Percentiles rank a stretch among this genome's conserved stretches.
These are phyloP conservation scores for Wallacemonas sp. DNA, from an alignment of 208 protist genomes.

Conservation along the genomic window DNA sequence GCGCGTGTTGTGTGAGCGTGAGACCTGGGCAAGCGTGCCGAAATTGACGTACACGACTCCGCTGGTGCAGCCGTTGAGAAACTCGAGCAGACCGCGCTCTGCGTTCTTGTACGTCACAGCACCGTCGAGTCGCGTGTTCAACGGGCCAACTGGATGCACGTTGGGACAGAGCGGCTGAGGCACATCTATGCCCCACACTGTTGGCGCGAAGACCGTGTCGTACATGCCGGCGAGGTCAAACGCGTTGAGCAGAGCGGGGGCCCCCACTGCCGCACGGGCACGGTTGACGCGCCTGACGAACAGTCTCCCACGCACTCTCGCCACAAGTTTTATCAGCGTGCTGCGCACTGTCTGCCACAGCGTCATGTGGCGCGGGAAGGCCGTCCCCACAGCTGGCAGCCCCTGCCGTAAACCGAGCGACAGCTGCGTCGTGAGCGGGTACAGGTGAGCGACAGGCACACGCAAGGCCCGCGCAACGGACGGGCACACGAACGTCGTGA, in stretches of 20 bases:
- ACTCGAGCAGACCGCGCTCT: conserved; percentile 15
- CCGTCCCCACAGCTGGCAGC: conserved; percentile 38
- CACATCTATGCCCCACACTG: conserved; percentile 48
- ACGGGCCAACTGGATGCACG: conserved; percentile 40
- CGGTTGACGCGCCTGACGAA: conserved; percentile 24
- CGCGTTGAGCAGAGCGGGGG: conserved; percentile 18
- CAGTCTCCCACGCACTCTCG: not conserved
- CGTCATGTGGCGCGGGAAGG: conserved; percentile 31
- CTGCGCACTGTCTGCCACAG: conserved; percentile 18
- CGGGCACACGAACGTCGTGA: conserved; percentile 33
- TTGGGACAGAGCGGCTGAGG: conserved; percentile 54
- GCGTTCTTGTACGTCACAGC: conserved; percentile 12
- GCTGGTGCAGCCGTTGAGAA: conserved; percentile 32
- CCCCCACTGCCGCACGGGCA: conserved; percentile 14
- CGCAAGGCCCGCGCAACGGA: conserved; percentile 24
- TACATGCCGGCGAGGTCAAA: conserved; percentile 43
- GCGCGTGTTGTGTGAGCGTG: conserved; percentile 4
- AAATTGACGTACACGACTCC: conserved; percentile 58
- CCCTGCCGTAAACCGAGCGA: conserved; percentile 29
- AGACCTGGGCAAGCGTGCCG: conserved; percentile 31
- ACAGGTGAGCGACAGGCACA: conserved; percentile 32
- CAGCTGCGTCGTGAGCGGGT: conserved; percentile 39
- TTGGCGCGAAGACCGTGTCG: conserved; percentile 30
- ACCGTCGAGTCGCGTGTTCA: conserved; percentile 30
- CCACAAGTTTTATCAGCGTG: conserved; percentile 21